Percentiles rank a stretch among this genome's conserved stretches.
phyloP scores from a whole-genome alignment of 2,329 filamentous ascomycete species.

The Coleophoma cylindrospora region DNA sequence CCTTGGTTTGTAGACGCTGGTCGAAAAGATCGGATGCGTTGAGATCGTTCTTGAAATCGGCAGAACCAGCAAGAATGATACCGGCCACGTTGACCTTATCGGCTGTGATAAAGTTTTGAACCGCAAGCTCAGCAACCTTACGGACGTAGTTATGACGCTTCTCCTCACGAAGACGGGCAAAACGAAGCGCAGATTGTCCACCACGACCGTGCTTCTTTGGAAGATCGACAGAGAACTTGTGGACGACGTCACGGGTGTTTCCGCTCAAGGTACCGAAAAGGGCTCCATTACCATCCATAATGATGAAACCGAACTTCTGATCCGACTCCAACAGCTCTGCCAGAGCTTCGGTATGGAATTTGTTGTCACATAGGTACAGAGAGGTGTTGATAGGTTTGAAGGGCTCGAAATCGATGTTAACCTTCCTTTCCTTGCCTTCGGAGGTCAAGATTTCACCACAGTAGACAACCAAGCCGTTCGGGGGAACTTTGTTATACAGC shows the following conservation, averaged over 20 bases:
- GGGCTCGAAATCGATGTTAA: constrained; percentile 99
- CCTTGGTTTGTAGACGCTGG: constrained; percentile 82
- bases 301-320: constrained; percentile 98
- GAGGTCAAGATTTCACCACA: constrained; percentile 99
- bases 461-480: constrained; percentile 96
- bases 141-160: constrained; percentile 99
- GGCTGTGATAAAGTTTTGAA: constrained; percentile 97
- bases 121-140: constrained; percentile 95
- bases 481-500: constrained; percentile 97
- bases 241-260: constrained; percentile 92
- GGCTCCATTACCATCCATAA: constrained; percentile 99
- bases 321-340: constrained; percentile 97
- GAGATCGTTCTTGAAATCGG: constrained; percentile 99
- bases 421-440: constrained; percentile 98
- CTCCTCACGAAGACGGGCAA: constrained; percentile 97
- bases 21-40: constrained; percentile 98
- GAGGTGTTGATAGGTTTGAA: constrained; percentile 99
- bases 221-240: constrained; percentile 98
- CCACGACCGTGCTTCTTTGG: constrained; percentile 99
- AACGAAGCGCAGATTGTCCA: constrained; percentile 99
- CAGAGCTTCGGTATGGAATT: constrained; percentile 97
- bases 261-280: constrained; percentile 95
- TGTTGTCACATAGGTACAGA: constrained; percentile 99
- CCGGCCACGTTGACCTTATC: constrained; percentile 98
- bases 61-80: constrained; percentile 90